Evolutionary conservation across 1,139 yeast species (phyloP), one percentile per base, ranked within the genome.

Genomic region (Blastobotrys ciferrii): DNA sequence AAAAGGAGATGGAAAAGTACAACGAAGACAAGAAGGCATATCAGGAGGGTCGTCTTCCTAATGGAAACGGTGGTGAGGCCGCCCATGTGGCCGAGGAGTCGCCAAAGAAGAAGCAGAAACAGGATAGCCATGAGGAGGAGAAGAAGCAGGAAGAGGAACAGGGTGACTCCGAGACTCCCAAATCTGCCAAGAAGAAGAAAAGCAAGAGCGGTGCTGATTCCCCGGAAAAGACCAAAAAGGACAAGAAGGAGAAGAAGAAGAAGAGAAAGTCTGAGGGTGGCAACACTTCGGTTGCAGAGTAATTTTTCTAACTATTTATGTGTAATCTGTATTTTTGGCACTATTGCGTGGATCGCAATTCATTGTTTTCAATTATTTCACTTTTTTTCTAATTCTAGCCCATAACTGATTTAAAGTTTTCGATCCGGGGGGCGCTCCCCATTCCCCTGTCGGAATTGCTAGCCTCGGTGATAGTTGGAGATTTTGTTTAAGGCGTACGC

Each of bases 21-120:
- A 84, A 82, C 58, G 73, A 69, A 51, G 82, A 76, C 56, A 80
- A 83, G 69, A 82, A 78, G 58, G 78, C 75, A 53, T 88, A 87
- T 65, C 65, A 75, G 72, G 57, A 60, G 60, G 53, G 66, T 59
- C 17, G 58, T 58, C 32, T 59, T 19, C 40, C 56, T 32, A 65
- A 67, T 32, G 67, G 66, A 48, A 60, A 60, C 18, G 53, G 49
- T 15, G 54, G 43, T 19, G 55, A 37, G 13, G 30, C 39, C 7
- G n/a, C n/a, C n/a, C n/a, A n/a, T n/a, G n/a, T 6, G 28, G 28
- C 28, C 5, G 47, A 23, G 37, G 17, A 11, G 42, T 23, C 25
- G 38, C 43, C 45, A 40, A 37, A 45, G 43, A 49, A 32, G 35
- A 52, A 50, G 53, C 45, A 28, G 41, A 52, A 51, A 48, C 44